Evolutionary conservation across 2,329 filamentous ascomycete species (phyloP).

Genomic region (Cladosporium sp.): DNA sequence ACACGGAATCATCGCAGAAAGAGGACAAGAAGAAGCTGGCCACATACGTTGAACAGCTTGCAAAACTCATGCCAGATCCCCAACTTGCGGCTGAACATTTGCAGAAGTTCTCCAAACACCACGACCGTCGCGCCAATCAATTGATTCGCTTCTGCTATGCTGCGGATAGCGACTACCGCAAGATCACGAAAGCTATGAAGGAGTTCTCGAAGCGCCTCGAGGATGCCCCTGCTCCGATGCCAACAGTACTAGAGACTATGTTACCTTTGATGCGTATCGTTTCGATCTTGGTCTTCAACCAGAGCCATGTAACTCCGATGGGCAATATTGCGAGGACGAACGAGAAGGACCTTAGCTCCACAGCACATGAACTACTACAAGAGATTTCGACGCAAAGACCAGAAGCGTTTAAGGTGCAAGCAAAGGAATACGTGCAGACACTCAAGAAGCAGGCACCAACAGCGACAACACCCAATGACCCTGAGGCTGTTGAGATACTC

Average conservation of each 20-base stretch:
- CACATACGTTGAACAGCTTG: slow-evolving; percentile 65
- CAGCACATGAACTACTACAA: slow-evolving; percentile 82
- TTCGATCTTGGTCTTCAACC: slow-evolving; percentile 82
- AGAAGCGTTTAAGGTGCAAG: slow-evolving; percentile 85
- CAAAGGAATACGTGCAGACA: slow-evolving; percentile 83
- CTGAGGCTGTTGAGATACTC: slow-evolving; percentile 76
- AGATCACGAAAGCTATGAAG: slow-evolving; percentile 80
- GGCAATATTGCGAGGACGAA: slow-evolving; percentile 82
- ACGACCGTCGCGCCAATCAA: slow-evolving; percentile 85
- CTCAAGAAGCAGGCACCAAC: slow-evolving; percentile 75
- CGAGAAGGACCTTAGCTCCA: slow-evolving; percentile 66
- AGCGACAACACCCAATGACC: slow-evolving; percentile 59
- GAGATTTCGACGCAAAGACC: slow-evolving; percentile 88
- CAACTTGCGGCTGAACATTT: slow-evolving; percentile 68
- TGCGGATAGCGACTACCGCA: slow-evolving; percentile 84
- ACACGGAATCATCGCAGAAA: slow-evolving; percentile 63
- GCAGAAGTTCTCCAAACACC: slow-evolving; percentile 82
- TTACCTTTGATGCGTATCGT: slow-evolving; percentile 76
- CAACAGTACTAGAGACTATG: slow-evolving; percentile 69
- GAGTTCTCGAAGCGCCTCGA: slow-evolving; percentile 69
- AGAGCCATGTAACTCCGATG: slow-evolving; percentile 85
- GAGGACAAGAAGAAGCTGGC: slow-evolving; percentile 64
- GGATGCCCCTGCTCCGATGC: slow-evolving; percentile 52
- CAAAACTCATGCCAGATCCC: slow-evolving; percentile 69
- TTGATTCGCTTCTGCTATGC: slow-evolving; percentile 80